Conservation (phyloP, 306 rosid species). For the Rosa rugosa region DNA sequence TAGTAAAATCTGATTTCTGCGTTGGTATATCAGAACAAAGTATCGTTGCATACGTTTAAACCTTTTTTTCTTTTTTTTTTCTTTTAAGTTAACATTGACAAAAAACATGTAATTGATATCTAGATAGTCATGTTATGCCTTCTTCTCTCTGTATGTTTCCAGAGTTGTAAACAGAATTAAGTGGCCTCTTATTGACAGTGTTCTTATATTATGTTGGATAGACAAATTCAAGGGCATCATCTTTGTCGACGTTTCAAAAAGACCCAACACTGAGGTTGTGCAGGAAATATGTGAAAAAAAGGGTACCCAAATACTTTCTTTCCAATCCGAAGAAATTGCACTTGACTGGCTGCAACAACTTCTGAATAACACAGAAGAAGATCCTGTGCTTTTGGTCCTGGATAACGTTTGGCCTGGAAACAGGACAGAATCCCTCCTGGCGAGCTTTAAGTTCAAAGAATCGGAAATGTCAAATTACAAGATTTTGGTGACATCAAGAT, state of each 20-base stretch:
- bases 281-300: conserved; percentile 38
- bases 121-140: not conserved
- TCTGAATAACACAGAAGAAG: not conserved
- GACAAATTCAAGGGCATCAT: conserved; percentile 43
- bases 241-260: conserved; percentile 40
- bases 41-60: too few species aligned
- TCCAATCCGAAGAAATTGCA: conserved; percentile 24
- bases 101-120: not conserved
- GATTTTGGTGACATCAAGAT: conserved; percentile 19
- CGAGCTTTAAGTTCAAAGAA: conserved; percentile 34
- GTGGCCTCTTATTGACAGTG: not conserved
- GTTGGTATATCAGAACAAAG: too few species aligned
- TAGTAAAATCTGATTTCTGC: too few species aligned
- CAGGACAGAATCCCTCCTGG: conserved; percentile 12
- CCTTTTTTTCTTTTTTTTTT: too few species aligned
- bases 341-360: conserved; percentile 31
- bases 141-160: not conserved
- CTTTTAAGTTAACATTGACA: too few species aligned
- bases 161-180: not conserved
- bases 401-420: conserved; percentile 18
- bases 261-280: conserved; percentile 33
- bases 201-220: conserved; percentile 24
- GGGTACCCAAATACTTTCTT: too few species aligned
- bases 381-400: conserved; percentile 12
- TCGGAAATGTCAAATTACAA: conserved; percentile 33